Evolutionary conservation across 345 rosid genomes (phyloP).

Genomic region (Anacardium occidentale): DNA sequence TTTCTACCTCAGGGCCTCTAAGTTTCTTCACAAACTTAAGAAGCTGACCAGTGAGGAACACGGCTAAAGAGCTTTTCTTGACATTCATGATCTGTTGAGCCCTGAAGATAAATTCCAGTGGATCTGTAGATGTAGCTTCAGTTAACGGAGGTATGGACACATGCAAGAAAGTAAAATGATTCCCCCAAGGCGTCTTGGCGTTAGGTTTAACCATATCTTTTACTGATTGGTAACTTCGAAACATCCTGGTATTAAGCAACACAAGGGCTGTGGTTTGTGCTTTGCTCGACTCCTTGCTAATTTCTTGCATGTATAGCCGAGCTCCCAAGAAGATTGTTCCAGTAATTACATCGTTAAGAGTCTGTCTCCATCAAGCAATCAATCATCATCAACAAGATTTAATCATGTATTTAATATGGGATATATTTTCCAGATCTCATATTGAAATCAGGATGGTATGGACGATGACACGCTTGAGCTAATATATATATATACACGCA

Average conservation of each 20-base stretch:
- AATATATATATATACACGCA: no score
- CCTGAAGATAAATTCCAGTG: neutral
- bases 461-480: no score
- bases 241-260: slow-evolving; percentile 36
- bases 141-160: slow-evolving; percentile 31
- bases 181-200: slow-evolving; percentile 39
- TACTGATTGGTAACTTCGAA: slow-evolving; percentile 32
- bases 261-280: slow-evolving; percentile 31
- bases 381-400: neutral
- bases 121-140: neutral
- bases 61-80: neutral
- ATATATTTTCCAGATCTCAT: no score
- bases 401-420: no score
- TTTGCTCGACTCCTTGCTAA: slow-evolving; percentile 1
- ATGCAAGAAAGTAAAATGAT: slow-evolving; percentile 37
- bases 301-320: slow-evolving; percentile 34
- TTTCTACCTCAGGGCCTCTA: neutral
- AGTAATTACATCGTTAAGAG: slow-evolving; percentile 36
- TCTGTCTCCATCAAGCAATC: slow-evolving; percentile 24
- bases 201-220: slow-evolving; percentile 37
- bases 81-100: neutral
- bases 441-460: no score
- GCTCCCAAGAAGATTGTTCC: slow-evolving; percentile 38
- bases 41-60: neutral
- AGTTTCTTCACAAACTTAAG: neutral